Conservation (phyloP, 805 yeast genomes). For the Kuraishia ogatae region DNA sequence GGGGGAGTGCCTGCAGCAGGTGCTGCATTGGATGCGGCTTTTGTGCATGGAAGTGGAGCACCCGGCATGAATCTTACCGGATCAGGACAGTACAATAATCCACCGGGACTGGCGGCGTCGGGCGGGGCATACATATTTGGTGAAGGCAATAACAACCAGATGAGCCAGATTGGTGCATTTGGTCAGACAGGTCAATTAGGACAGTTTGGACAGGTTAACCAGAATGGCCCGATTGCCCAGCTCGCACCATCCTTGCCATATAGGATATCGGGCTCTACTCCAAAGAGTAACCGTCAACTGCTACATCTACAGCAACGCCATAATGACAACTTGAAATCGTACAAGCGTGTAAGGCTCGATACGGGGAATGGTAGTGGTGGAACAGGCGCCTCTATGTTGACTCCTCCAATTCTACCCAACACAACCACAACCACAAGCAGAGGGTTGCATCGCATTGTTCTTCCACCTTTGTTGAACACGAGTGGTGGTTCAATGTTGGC, state of each 20-base stretch:
- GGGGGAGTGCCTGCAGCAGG: background rate
- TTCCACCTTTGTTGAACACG: background rate
- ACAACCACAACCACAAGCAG: background rate
- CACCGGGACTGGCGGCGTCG: too few species aligned
- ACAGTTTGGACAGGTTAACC: background rate
- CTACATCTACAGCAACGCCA: constrained; percentile 3
- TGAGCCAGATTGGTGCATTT: too few species aligned
- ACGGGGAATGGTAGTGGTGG: too few species aligned
- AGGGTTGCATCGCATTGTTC: background rate
- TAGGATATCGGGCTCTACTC: background rate
- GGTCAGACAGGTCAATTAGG: background rate
- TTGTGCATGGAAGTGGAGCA: background rate
- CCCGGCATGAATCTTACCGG: too few species aligned
- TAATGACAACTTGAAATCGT: background rate
- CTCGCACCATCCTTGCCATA: background rate
- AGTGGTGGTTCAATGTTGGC: background rate
- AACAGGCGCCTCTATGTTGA: background rate
- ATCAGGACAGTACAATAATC: too few species aligned
- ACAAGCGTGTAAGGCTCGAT: background rate
- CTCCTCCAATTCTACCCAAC: background rate
- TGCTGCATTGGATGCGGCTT: background rate
- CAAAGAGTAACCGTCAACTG: background rate
- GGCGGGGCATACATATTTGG: too few species aligned
- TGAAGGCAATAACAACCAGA: too few species aligned
- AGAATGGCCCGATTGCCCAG: background rate